Conservation (phyloP, 768 basidiomycete genomes). For the Neoboletus brunneissimus region DNA sequence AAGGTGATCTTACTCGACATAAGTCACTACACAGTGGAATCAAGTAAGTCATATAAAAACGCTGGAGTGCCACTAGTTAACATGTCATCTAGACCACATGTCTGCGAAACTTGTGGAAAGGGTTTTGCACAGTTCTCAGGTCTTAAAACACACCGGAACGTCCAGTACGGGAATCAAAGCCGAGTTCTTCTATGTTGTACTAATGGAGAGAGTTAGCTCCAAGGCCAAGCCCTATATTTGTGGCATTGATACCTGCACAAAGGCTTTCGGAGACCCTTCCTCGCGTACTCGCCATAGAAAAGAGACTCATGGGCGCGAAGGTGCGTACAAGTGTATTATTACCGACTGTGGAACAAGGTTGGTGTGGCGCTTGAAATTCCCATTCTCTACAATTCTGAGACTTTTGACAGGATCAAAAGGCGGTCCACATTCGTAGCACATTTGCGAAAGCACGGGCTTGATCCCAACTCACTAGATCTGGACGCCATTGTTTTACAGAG, state of each 20-base stretch:
- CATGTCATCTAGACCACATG: constrained; percentile 42
- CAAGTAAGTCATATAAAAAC: constrained; percentile 38
- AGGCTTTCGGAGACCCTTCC: constrained; percentile 66
- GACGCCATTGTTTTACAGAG: constrained; percentile 23
- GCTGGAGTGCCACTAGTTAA: neutral
- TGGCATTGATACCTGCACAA: constrained; percentile 42
- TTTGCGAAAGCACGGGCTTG: constrained; percentile 47
- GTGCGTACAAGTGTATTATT: constrained; percentile 46
- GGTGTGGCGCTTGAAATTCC: constrained; percentile 1
- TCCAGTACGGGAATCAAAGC: constrained; percentile 49
- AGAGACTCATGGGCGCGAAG: constrained; percentile 49
- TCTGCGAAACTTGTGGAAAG: constrained; percentile 52
- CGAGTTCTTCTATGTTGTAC: neutral
- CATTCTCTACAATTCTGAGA: neutral
- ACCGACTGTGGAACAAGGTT: constrained; percentile 49
- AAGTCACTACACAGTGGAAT: constrained; percentile 44
- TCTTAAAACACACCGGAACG: constrained; percentile 61
- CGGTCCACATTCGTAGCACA: constrained; percentile 55
- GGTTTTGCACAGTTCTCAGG: constrained; percentile 58
- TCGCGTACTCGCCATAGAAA: constrained; percentile 63
- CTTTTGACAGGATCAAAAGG: constrained; percentile 55
- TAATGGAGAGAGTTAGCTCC: constrained; percentile 38
- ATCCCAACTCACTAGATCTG: constrained; percentile 23
- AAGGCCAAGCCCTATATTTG: constrained; percentile 53
- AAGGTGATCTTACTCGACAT: constrained; percentile 63